Conservation (phyloP, 345 rosid genomes). For the Pistacia atlantica region DNA sequence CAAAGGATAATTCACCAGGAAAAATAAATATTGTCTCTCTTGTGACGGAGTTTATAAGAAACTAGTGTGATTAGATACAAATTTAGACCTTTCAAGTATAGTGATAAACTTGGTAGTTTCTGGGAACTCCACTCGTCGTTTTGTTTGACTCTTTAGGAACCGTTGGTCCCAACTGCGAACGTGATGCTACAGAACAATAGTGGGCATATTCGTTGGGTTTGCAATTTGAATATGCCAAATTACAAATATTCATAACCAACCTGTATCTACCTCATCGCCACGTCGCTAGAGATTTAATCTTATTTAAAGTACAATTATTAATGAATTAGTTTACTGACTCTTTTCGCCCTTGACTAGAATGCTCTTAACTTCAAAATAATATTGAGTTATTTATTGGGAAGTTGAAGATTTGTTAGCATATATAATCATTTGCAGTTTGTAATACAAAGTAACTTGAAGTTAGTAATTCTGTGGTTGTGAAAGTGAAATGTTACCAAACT, state of each 20-base stretch:
- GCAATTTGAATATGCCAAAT: constrained; percentile 8
- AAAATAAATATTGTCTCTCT: neutral
- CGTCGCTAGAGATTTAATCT: neutral
- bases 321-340: neutral
- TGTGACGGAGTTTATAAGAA: neutral
- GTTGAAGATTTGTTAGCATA: neutral
- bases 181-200: constrained; percentile 21
- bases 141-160: constrained; percentile 7
- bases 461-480: constrained; percentile 1
- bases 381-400: neutral
- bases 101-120: neutral
- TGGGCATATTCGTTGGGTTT: constrained; percentile 21
- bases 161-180: neutral
- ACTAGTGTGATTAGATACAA: neutral
- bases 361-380: neutral
- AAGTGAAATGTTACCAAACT: constrained; percentile 26
- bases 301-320: too few species aligned
- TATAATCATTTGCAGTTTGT: neutral
- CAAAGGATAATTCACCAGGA: neutral
- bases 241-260: constrained; percentile 3
- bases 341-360: neutral
- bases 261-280: constrained; percentile 11
- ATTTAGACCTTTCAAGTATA: neutral
- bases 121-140: neutral
- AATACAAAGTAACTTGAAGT: neutral